These are phyloP conservation scores for Venturia pyrina DNA, from an alignment of 2,329 filamentous ascomycete genomes.

Conservation along the genomic window DNA sequence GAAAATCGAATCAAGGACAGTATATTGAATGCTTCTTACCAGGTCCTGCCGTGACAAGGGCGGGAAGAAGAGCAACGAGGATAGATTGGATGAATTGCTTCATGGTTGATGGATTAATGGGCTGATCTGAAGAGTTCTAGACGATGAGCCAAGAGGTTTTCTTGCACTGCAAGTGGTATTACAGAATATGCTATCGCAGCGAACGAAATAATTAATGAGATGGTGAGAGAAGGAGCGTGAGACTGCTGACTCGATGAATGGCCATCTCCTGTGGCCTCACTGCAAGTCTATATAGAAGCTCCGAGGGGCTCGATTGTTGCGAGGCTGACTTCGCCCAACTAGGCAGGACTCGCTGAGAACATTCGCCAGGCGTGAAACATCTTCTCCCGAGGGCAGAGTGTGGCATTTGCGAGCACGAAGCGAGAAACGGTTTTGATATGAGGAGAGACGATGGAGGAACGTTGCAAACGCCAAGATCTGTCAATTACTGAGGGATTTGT, in stretches of 20 bases:
- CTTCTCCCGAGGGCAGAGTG: background rate
- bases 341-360: background rate
- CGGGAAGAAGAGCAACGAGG: background rate
- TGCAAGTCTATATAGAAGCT: constrained; percentile 5
- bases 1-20: background rate
- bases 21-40: background rate
- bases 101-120: background rate
- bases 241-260: background rate
- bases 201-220: background rate
- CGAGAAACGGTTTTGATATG: background rate
- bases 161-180: background rate
- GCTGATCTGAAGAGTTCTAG: background rate
- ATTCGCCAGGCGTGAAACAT: constrained; percentile 1
- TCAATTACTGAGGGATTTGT: background rate
- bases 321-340: background rate
- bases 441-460: background rate
- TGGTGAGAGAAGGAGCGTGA: background rate
- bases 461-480: constrained; percentile 2
- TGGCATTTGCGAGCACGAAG: background rate
- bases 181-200: constrained; percentile 6
- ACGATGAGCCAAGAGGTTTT: background rate
- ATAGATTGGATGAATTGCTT: background rate
- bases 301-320: background rate
- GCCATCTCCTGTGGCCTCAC: background rate
- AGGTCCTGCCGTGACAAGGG: background rate